Base-by-base conservation (phyloP, 768 basidiomycete species). In the Leccinum incarnatum region DNA sequence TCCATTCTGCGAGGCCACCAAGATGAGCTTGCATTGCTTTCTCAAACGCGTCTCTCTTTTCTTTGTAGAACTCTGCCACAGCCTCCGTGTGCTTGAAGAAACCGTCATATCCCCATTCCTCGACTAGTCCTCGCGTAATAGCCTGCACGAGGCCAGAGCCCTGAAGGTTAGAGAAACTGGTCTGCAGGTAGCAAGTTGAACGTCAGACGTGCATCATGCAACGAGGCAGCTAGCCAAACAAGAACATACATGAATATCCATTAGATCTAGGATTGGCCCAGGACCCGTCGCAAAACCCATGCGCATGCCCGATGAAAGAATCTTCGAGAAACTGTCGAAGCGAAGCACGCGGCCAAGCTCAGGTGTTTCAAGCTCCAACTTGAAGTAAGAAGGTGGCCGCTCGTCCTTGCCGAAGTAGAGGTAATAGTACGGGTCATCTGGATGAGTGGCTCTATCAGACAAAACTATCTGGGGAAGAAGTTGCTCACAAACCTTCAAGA, bases 301-400 rank as follows among this genome's bases (percentile, higher is more conserved):
- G 19, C 91, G 85, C 67, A 93, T 83, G 12, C 91, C 90, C 21
- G 86, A 81, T 17, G 86, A 87, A 21, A 87, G 78, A 46, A 95
- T 78, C 76, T 97, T 97, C 55, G 89, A 93, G 55, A 96, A 79
- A 68, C 90, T 93, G 69, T 97, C 95, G 70, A 96, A 93, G 42
- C 95, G 84, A 19, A 96, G 65, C 40, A 96, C 93, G 12, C 87
- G 83, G 3, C 95, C 95, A 23, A 83, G 80, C 64, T 85, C 82
- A 14, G 81, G 78, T 62, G 83, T 81, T 54, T 84, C 80, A 12
- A 76, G 78, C 72, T 97, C 95, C 37, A 96, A 79, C 40, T 83
- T 78, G 68, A 95, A 94, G 73, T 95, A 96, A 0, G 88, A 91
- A 1, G 88, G 83, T 12, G 85, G 84, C 15, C 87, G 80, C 25